Percentiles rank a stretch among this genome's conserved stretches.
These are phyloP conservation scores for Macrolepiota dolichaula DNA, from an alignment of 768 basidiomycete species.

Conservation along the genomic window DNA sequence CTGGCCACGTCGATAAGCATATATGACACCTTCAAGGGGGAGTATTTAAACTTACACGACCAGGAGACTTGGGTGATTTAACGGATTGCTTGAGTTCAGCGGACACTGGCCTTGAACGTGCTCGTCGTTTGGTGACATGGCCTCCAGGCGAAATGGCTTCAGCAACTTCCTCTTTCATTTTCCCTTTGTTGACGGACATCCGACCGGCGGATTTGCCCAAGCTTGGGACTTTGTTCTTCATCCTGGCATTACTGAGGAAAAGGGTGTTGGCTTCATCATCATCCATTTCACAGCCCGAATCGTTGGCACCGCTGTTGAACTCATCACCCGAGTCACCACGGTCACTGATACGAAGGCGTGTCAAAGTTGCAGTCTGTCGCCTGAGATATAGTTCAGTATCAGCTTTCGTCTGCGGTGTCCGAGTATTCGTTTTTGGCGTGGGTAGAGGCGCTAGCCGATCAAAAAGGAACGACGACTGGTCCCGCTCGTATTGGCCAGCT, in stretches of 20 bases:
- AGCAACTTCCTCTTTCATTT: conserved; percentile 52
- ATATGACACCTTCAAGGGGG: conserved; percentile 1
- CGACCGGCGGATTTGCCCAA: conserved; percentile 11
- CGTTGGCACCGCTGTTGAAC: conserved; percentile 37
- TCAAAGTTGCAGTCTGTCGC: conserved; percentile 64
- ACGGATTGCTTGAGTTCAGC: conserved; percentile 52
- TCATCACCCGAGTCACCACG: conserved; percentile 43
- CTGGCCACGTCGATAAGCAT: conserved; percentile 5
- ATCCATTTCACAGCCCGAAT: conserved; percentile 50
- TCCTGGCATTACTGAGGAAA: conserved; percentile 26
- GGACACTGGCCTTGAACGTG: conserved; percentile 70
- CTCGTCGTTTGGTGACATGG: conserved; percentile 71
- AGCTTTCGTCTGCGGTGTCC: conserved; percentile 50
- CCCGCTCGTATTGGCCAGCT: conserved; percentile 27
- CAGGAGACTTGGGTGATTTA: conserved; percentile 40
- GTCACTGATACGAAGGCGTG: conserved; percentile 57
- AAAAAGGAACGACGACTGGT: conserved; percentile 39
- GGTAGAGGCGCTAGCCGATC: conserved; percentile 54
- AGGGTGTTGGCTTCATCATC: conserved; percentile 35
- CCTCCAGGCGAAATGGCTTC: conserved; percentile 76
- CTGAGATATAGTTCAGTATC: conserved; percentile 49
- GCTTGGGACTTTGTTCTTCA: conserved; percentile 20
- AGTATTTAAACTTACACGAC: conserved; percentile 30
- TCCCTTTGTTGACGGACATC: conserved; percentile 28
- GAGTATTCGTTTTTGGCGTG: conserved; percentile 44